Conservation (phyloP, 129 eudicot genomes). For the Lonicera japonica region DNA sequence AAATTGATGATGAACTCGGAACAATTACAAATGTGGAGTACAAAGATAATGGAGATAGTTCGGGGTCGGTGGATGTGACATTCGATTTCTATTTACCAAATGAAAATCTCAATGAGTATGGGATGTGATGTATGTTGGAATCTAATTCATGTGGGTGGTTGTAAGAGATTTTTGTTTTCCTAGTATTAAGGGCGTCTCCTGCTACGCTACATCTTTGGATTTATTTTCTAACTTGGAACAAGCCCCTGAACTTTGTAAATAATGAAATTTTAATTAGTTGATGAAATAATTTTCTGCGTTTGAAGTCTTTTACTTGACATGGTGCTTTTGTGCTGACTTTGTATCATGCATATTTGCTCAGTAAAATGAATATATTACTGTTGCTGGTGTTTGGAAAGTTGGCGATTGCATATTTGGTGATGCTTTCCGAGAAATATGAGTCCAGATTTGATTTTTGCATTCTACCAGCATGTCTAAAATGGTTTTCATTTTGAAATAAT, state of each 20-base stretch:
- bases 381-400: too few relatives aligned
- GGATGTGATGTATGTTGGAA: slow-evolving; percentile 14
- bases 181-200: neutral
- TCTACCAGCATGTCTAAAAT: too few relatives aligned
- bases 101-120: slow-evolving; percentile 36
- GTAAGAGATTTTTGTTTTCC: neutral
- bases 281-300: neutral
- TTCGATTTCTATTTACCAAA: slow-evolving; percentile 74
- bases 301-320: neutral
- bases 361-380: too few relatives aligned
- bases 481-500: too few relatives aligned
- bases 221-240: neutral
- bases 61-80: slow-evolving; percentile 86
- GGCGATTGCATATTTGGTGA: too few relatives aligned
- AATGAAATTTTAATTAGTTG: slow-evolving; percentile 1
- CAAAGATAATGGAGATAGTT: slow-evolving; percentile 60
- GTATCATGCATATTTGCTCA: neutral
- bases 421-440: too few relatives aligned
- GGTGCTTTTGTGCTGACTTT: neutral
- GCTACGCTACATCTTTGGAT: neutral
- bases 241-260: slow-evolving; percentile 4
- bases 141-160: neutral
- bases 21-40: slow-evolving; percentile 64
- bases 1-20: slow-evolving; percentile 52
- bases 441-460: too few relatives aligned